Percentiles rank a stretch among this genome's conserved stretches.
Conservation (phyloP, 148 eudicot genomes). For the Rhododendron molle region DNA sequence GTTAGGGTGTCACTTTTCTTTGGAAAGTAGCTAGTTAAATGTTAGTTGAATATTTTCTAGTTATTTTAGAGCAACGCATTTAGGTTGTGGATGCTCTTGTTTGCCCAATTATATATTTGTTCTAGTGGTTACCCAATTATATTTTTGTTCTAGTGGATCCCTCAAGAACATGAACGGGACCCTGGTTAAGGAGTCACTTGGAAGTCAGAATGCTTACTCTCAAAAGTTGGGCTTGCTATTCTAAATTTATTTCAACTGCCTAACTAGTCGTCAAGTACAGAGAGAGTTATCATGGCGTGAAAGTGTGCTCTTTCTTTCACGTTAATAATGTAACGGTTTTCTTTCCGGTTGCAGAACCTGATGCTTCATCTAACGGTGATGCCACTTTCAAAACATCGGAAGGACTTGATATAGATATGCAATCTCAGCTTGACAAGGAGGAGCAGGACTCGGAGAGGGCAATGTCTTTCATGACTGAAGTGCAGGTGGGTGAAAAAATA, state of each 20-base stretch:
- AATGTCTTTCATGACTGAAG: constrained; percentile 49
- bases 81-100: neutral
- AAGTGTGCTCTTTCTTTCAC: neutral
- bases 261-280: neutral
- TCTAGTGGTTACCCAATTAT: neutral
- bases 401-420: constrained; percentile 48
- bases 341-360: constrained; percentile 36
- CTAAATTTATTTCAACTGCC: constrained; percentile 5
- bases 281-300: neutral
- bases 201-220: neutral
- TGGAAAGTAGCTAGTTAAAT: constrained; percentile 5
- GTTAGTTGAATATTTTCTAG: neutral
- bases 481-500: constrained; percentile 46
- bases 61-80: neutral
- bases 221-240: neutral
- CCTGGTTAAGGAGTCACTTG: neutral
- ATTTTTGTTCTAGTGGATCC: neutral
- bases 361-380: constrained; percentile 30
- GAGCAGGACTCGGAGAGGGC: constrained; percentile 61
- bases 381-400: constrained; percentile 23
- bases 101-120: neutral
- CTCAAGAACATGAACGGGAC: neutral
- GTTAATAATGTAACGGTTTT: neutral
- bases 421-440: constrained; percentile 57
- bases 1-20: neutral